Evolutionary conservation across 352 stramenopile genomes (phyloP), one percentile per base, ranked within the genome.

Genomic region (Globisporangium emineosum): DNA sequence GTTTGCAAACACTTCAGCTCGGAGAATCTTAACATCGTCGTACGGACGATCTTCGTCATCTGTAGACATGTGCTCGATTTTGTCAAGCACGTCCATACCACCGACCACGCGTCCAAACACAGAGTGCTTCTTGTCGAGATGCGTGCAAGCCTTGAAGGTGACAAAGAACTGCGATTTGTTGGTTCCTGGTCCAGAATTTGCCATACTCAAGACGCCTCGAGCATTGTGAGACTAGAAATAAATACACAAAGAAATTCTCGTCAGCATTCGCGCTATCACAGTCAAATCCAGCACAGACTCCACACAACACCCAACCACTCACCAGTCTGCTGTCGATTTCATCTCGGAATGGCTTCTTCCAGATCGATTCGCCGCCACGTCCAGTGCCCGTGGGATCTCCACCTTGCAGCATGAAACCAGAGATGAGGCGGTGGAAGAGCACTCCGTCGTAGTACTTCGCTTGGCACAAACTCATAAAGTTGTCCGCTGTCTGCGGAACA

Each of bases 111-210:
- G 79, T 17, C 87, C 98, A 90, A 99, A 99, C 0, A 99, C 90
- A 8, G 88, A 88, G 79, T 99, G 98, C 59, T 99, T 98, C 67
- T 98, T 98, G 84, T 99, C 95, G n/a, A 99, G 79, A 75, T 99
- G 96, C n/a, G 78, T 62, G 60, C 87, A 97, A 9, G 81, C 81
- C 69, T 98, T 96, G 71, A 98, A 99, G 2, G 97, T 99, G 64
- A 99, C 97, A 74, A 99, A 99, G 76, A 99, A 99, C 85, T 99
- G 98, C n/a, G 91, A 96, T 30, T 88, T 89, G 75, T 99, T 99
- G 2, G 94, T 99, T 25, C 94, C 81, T n/a, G 89, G 84, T 9
- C 97, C 97, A 10, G 91, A 88, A 69, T 99, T 99, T 0, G 97
- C 97, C 97, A 99, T 99, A 54, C 84, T 97, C 29, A 99, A 60